Conservation (phyloP, 2,329 filamentous ascomycete genomes). For the Penicillium sp. region DNA sequence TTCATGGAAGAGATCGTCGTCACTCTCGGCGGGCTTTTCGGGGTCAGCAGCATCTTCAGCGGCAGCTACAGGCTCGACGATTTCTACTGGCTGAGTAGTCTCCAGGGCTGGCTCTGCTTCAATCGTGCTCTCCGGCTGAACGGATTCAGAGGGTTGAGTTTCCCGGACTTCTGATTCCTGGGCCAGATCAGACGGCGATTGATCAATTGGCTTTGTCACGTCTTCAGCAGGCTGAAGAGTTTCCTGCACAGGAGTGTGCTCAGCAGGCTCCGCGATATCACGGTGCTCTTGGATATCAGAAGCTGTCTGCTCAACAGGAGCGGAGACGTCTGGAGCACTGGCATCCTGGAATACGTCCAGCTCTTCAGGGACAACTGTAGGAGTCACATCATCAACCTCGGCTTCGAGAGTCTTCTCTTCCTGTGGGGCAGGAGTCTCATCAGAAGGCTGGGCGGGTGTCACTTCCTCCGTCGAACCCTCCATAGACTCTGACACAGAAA, state of each 20-base stretch:
- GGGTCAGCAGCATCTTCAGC: constrained; percentile 7
- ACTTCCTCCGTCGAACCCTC: constrained; percentile 9
- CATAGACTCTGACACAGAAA: constrained; percentile 12
- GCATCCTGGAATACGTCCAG: constrained; percentile 4
- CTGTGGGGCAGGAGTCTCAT: background rate
- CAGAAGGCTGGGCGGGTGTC: background rate
- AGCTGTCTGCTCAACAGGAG: background rate
- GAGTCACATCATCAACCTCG: constrained; percentile 7
- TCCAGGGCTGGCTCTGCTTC: background rate
- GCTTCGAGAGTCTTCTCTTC: background rate
- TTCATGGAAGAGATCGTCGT: constrained; percentile 29
- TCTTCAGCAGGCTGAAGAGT: constrained; percentile 4
- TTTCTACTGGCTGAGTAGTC: background rate
- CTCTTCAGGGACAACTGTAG: background rate
- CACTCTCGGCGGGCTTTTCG: constrained; percentile 22
- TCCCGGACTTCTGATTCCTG: background rate
- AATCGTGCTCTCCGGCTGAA: background rate
- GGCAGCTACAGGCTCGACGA: background rate
- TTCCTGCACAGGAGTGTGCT: background rate
- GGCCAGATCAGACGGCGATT: background rate
- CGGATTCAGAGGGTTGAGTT: background rate
- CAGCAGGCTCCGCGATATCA: constrained; percentile 8
- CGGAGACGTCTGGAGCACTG: background rate
- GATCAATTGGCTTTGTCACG: constrained; percentile 14
- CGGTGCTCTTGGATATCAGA: constrained; percentile 11